phyloP scores from a whole-genome alignment of 2,329 filamentous ascomycete species.

The Shiraia bambusicola region DNA sequence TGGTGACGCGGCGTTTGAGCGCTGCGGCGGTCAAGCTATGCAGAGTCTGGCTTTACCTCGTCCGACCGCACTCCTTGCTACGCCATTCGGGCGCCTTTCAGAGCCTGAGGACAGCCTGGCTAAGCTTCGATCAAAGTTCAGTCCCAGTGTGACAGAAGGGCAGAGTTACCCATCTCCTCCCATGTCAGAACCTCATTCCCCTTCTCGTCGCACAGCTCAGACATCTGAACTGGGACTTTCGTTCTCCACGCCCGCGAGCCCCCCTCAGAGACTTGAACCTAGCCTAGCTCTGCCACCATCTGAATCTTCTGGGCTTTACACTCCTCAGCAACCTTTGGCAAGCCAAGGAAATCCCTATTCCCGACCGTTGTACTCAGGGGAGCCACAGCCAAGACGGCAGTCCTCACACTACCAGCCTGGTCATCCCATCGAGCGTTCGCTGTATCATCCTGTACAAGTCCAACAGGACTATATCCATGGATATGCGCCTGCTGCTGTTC shows the following conservation, averaged over 20 bases:
- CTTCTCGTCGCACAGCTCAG: constrained; percentile 41
- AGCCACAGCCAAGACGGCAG: constrained; percentile 25
- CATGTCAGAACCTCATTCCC: constrained; percentile 54
- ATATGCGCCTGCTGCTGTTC: constrained; percentile 26
- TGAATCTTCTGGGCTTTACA: constrained; percentile 25
- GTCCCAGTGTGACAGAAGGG: constrained; percentile 38
- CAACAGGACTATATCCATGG: constrained; percentile 34
- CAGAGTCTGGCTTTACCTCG: constrained; percentile 45
- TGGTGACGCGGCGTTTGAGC: constrained; percentile 40
- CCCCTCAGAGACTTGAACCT: constrained; percentile 26
- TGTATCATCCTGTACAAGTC: constrained; percentile 26
- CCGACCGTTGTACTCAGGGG: constrained; percentile 36
- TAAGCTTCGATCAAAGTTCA: constrained; percentile 38
- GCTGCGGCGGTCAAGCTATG: constrained; percentile 43
- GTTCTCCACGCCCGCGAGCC: constrained; percentile 25
- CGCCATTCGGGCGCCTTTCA: constrained; percentile 42
- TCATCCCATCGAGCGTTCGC: constrained; percentile 26
- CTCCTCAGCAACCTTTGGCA: constrained; percentile 25
- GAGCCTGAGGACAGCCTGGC: constrained; percentile 39
- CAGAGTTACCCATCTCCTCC: constrained; percentile 52
- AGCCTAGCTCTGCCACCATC: constrained; percentile 29
- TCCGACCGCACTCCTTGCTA: constrained; percentile 38
- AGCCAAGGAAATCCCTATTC: constrained; percentile 24
- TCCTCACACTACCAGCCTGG: constrained; percentile 30
- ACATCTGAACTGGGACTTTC: constrained; percentile 35